Evolutionary conservation across 1,284 basidiomycete genomes (phyloP), one percentile per base, ranked within the genome.

Genomic region (Cryptococcus sp.): DNA sequence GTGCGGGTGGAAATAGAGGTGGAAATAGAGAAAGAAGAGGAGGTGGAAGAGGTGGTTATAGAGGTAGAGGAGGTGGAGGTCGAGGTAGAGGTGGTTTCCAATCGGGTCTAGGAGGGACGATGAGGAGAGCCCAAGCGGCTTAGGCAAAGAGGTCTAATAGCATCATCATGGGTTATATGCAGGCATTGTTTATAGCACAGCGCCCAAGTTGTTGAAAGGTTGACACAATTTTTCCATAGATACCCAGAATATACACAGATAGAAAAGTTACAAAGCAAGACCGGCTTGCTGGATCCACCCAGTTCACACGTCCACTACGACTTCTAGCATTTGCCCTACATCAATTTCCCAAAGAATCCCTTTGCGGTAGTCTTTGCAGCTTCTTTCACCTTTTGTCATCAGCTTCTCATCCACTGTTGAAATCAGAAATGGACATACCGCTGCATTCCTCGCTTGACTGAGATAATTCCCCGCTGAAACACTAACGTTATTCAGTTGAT

Each of bases 351-450:
- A 52, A 72, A 70, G 38, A 69, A 51, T 5, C 68, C 65, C 45
- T 66, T 73, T 0, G 67, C 71, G 1, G 69, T 67, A 11, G 58
- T 63, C 66, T 76, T 77, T 6, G 72, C 76, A 4, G 68, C 58
- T 57, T 77, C 73, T 56, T 75, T 75, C 58, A 72, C 58, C 61
- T 73, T 5, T 10, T n/a, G 30, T 45, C 46, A 7, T 23, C 4
- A n/a, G 5, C 13, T 10, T 23, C 23, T 23, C 23, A 23, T 23
- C 23, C 23, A 23, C 23, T 23, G 23, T 23, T 23, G 23, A 23
- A 23, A 23, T 23, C 23, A 23, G 23, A 23, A 23, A 23, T 23
- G 23, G 23, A 64, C 70, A 60, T 49, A 71, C 65, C 43, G 73
- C 76, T 2, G 70, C 49, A 37, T 72, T 73, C 52, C 64, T 62